Percentiles rank a stretch among this genome's conserved stretches.
These are phyloP conservation scores for Fraxinus platypoda DNA, from an alignment of 305 asterid species.

Conservation along the genomic window DNA sequence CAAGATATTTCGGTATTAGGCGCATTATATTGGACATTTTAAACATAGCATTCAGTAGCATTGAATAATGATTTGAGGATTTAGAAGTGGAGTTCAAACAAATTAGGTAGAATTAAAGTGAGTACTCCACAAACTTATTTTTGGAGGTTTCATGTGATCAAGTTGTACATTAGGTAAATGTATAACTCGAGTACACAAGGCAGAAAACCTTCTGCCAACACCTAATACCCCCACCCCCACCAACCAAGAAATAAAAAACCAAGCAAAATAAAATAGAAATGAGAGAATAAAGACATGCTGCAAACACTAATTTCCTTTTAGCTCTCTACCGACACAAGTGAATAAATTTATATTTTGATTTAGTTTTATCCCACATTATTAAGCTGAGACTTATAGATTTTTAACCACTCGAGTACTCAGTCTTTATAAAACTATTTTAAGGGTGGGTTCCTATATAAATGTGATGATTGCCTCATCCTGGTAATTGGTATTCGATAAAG, in stretches of 20 bases:
- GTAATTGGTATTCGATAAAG: not conserved
- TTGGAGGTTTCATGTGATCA: not conserved
- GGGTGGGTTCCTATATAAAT: not conserved
- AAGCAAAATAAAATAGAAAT: not conserved
- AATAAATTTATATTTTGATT: not conserved
- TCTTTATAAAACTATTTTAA: not conserved
- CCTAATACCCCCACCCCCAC: not conserved
- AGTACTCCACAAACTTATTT: not conserved
- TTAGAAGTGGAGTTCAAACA: not conserved
- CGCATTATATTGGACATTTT: not conserved
- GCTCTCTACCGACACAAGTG: not conserved
- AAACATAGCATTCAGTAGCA: not conserved
- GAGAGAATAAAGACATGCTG: not conserved
- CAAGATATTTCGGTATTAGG: not conserved
- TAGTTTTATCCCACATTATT: not conserved
- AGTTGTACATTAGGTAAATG: not conserved
- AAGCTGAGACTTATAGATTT: not conserved
- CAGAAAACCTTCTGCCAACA: not conserved
- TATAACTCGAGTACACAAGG: not conserved
- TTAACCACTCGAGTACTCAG: not conserved
- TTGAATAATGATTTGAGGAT: not conserved
- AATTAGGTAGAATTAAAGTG: not conserved
- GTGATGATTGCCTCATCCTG: not conserved
- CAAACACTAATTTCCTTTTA: not conserved
- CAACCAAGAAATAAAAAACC: not conserved